Conservation (phyloP, 2,329 filamentous ascomycete genomes). For the Hypoxylon sp. region DNA sequence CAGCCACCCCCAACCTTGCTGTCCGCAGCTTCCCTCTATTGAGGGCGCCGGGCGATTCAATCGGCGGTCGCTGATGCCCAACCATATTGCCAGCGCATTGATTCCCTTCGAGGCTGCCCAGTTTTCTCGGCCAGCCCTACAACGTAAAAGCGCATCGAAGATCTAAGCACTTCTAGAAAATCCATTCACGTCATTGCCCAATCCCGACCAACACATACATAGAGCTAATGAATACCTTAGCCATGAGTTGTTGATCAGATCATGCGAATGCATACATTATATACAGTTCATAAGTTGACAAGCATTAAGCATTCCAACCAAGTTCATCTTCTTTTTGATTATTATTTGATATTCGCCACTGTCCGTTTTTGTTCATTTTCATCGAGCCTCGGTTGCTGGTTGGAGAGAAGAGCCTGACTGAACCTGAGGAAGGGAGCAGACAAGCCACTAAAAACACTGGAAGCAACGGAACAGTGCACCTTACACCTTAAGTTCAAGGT, state of each 20-base stretch:
- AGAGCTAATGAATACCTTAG: constrained; percentile 35
- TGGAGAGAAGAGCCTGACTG: constrained; percentile 8
- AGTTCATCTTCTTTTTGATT: constrained; percentile 15
- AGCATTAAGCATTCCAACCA: constrained; percentile 32
- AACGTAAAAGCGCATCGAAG: constrained; percentile 42
- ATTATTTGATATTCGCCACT: constrained; percentile 3
- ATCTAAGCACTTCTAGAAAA: constrained; percentile 41
- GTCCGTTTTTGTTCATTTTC: constrained; percentile 6
- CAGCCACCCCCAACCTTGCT: constrained; percentile 29
- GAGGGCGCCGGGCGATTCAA: constrained; percentile 1
- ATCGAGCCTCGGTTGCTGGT: constrained; percentile 8
- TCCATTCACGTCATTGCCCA: constrained; percentile 42
- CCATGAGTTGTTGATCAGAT: constrained; percentile 41
- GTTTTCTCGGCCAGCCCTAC: constrained; percentile 41
- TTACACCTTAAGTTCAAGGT: constrained; percentile 4
- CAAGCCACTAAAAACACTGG: constrained; percentile 2
- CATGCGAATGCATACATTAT: constrained; percentile 27
- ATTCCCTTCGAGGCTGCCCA: constrained; percentile 46
- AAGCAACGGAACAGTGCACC: neutral
- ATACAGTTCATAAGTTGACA: constrained; percentile 30
- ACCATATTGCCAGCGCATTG: constrained; percentile 54
- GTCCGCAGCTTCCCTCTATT: constrained; percentile 21
- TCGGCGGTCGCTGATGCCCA: constrained; percentile 48
- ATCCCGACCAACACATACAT: constrained; percentile 43
- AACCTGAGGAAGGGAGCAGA: constrained; percentile 5